Conservation (phyloP, 306 rosid genomes). For the Parietaria judaica region DNA sequence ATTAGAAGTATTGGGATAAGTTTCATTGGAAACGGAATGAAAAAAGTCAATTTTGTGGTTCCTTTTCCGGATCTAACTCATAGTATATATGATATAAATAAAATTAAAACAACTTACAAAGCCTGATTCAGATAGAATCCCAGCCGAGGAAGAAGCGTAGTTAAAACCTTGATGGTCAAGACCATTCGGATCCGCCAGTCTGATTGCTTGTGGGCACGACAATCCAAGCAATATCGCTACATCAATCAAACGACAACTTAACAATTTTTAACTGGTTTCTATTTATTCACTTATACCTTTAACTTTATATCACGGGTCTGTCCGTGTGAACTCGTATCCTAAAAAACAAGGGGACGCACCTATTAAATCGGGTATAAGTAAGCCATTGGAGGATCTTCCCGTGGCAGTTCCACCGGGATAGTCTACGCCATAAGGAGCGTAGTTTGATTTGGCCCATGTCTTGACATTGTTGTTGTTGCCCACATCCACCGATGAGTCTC, state of each 20-base stretch:
- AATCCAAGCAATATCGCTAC: constrained; percentile 10
- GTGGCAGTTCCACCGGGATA: constrained; percentile 1
- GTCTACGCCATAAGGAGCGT: constrained; percentile 9
- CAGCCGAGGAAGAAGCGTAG: constrained; percentile 6
- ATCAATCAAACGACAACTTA: neutral
- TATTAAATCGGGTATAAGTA: neutral
- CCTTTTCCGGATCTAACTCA: no score
- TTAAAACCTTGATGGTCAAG: neutral
- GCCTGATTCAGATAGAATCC: constrained; percentile 5
- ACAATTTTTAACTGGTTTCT: no score
- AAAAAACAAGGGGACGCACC: neutral
- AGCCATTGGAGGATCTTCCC: constrained; percentile 10
- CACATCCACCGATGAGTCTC: constrained; percentile 3
- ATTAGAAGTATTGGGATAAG: no score
- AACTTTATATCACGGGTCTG: no score
- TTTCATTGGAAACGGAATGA: no score
- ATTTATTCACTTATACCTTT: no score
- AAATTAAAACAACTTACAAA: constrained; percentile 1
- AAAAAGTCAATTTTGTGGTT: no score
- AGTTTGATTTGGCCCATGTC: neutral
- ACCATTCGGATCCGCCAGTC: neutral
- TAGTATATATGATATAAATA: no score
- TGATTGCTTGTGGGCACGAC: neutral
- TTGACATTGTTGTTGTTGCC: constrained; percentile 1
- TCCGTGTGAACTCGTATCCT: no score